Evolutionary conservation across 2,329 filamentous ascomycete genomes (phyloP).

Genomic region (Aspergillus sp.): DNA sequence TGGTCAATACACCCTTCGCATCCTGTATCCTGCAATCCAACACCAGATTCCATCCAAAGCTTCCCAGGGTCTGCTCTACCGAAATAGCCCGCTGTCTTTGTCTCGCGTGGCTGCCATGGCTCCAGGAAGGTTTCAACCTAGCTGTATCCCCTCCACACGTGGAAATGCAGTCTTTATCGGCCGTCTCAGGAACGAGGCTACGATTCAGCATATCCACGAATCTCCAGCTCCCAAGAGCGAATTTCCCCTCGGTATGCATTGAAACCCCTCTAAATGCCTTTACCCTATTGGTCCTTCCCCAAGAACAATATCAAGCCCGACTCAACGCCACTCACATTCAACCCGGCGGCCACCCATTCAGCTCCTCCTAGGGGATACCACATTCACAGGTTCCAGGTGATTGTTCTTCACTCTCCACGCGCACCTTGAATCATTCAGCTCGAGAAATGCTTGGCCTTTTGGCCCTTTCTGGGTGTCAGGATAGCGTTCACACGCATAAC

Average conservation of each 20-base stretch:
- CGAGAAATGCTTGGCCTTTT: too few relatives aligned
- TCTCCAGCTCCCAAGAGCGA: background rate
- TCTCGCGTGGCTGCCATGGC: background rate
- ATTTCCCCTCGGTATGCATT: background rate
- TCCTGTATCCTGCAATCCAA: background rate
- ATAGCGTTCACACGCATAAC: too few relatives aligned
- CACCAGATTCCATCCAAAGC: too few relatives aligned
- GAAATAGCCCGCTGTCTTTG: background rate
- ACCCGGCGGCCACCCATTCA: background rate
- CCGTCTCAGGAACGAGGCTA: background rate
- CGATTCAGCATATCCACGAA: background rate
- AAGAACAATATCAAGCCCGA: slow-evolving; percentile 18
- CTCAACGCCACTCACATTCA: background rate
- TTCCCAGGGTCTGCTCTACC: background rate
- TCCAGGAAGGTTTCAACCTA: background rate
- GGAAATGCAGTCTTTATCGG: background rate
- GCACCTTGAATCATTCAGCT: too few relatives aligned
- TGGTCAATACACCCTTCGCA: background rate
- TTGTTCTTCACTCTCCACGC: background rate
- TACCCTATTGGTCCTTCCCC: background rate
- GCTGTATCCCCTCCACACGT: background rate
- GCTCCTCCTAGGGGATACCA: background rate
- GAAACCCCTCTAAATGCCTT: background rate
- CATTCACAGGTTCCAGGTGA: background rate
- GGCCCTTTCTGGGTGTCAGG: too few relatives aligned